Evolutionary conservation across 2,329 filamentous ascomycete genomes (phyloP), one percentile per base, ranked within the genome.

Genomic region (Knoxdaviesia proteae): DNA sequence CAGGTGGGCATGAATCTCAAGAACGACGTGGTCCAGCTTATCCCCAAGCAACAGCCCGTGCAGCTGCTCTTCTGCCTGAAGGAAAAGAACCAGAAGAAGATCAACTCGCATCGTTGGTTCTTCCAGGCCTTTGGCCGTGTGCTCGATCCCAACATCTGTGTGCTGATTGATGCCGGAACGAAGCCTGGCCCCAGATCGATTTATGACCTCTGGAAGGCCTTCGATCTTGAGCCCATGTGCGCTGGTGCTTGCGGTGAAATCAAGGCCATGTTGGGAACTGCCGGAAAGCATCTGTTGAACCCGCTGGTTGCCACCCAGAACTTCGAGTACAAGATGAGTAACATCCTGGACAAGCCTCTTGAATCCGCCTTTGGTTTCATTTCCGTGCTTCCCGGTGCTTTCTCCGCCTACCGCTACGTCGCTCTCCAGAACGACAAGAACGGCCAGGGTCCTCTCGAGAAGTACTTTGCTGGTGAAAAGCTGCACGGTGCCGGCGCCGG

Each of bases 311-410:
- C 90, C 2, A 87, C 87, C 1, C 90, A 98, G 54, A 98, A 98
- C 56, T 98, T 98, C 53, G 90, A 98, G 64, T 98, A 98, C 71
- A 98, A 98, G 70, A 94, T 98, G 81, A 94, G 84, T 59, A 98
- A 98, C 55, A 98, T 98, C 55, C 71, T 98, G 38, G 90, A 98
- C 59, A 98, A 98, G 63, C 90, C 90, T 2, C 66, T 98, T 36
- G 90, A 98, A 58, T 96, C 88, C 4, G 84, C 88, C 0, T 98
- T 98, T 58, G 90, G 90, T 39, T 98, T 96, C 63, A 96, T 98
- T 56, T 84, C 84, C 38, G 90, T 98, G 54, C 68, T 98, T 55
- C 90, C 90, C 1, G 90, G 90, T 65, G 90, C 90, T 45, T 94
- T 98, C 61, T 96, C 88, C n/a, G 90, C 90, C 20, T 98, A 98